Base-by-base conservation (phyloP, 495 filamentous ascomycete species). In the Rhypophila decipiens region DNA sequence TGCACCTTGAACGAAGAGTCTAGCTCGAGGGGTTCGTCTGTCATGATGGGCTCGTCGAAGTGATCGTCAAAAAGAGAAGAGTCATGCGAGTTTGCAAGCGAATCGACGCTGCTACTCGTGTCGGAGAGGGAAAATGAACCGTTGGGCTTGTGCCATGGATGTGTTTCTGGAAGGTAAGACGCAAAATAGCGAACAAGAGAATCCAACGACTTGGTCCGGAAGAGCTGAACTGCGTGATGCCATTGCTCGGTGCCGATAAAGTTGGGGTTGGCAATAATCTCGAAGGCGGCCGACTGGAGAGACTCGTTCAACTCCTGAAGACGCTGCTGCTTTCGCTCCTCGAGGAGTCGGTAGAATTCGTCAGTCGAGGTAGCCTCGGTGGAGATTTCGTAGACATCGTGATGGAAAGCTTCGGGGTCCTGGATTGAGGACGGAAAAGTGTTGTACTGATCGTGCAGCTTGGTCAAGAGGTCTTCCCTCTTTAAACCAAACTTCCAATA, bases 161-260 rank as follows among this genome's bases (percentile, higher is more conserved):
- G 62, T 42, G 66, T 61, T 7, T 66, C 51, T n/a, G 72, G 72
- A 8, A 75, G 71, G 47, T 74, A 75, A 1, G 69, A 73, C 7
- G 71, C 53, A 57, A 70, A 75, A 52, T 70, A 73, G 40, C 70
- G 63, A 38, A 75, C 72, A 46, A 75, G 69, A n/a, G 72, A 74
- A 49, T 75, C 72, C 13, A 73, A 61, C 13, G 69, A 72, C 54
- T 56, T 71, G n/a, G 72, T 72, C 11, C 72, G 69, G 51, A 75
- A 75, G 48, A 75, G 71, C 46, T 75, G 72, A 4, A 71, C 52
- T 18, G 72, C 72, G 50, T 67, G 54, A 50, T 72, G 67, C 72
- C 72, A 75, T 55, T 75, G 72, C 21, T 67, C 61, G 38, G 71
- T 74, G 24, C 70, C 72, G 48, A 75, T 71, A 34, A 75, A 62